A percentile compares a stretch with the other conserved stretches of the same genome.
Evolutionary conservation across 768 basidiomycete species (phyloP).

Genomic region (Lactifluus echinatus): DNA sequence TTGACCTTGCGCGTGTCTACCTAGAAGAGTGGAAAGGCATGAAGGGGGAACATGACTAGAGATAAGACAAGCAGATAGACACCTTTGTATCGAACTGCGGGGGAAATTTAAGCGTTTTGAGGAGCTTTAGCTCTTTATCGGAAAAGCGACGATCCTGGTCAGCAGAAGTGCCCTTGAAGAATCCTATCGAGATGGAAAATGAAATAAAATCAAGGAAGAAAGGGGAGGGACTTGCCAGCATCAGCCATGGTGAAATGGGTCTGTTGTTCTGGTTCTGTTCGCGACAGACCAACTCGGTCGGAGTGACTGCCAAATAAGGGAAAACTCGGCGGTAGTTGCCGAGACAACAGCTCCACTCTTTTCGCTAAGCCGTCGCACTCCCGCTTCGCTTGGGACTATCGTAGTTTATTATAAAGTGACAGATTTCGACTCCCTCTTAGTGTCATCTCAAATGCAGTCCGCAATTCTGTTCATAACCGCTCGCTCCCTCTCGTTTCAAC

Average conservation of each 20-base stretch:
- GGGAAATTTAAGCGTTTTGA: slow-evolving; percentile 88
- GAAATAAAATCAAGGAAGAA: neutral
- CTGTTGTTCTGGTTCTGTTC: neutral
- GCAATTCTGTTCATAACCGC: too few relatives aligned
- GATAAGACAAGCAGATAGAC: neutral
- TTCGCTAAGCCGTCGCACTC: too few relatives aligned
- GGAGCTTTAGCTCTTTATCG: slow-evolving; percentile 87
- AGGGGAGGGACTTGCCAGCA: slow-evolving; percentile 12
- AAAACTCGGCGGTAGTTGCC: neutral
- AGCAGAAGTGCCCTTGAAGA: slow-evolving; percentile 86
- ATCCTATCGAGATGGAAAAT: slow-evolving; percentile 33
- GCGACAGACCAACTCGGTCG: too few relatives aligned
- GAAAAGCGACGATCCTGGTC: slow-evolving; percentile 91
- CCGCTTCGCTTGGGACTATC: too few relatives aligned
- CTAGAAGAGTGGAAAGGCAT: slow-evolving; percentile 28
- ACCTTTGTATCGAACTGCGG: slow-evolving; percentile 84
- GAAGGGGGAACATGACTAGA: too few relatives aligned
- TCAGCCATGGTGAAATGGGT: slow-evolving; percentile 17
- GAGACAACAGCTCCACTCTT: too few relatives aligned
- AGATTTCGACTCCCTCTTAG: too few relatives aligned
- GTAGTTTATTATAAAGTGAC: too few relatives aligned
- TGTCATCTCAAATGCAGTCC: too few relatives aligned
- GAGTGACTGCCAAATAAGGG: neutral
- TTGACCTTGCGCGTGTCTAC: slow-evolving; percentile 97
- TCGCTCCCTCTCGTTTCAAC: neutral